phyloP scores from a whole-genome alignment of 108 stramenopile genomes.

The Stephanodiscus triporus region DNA sequence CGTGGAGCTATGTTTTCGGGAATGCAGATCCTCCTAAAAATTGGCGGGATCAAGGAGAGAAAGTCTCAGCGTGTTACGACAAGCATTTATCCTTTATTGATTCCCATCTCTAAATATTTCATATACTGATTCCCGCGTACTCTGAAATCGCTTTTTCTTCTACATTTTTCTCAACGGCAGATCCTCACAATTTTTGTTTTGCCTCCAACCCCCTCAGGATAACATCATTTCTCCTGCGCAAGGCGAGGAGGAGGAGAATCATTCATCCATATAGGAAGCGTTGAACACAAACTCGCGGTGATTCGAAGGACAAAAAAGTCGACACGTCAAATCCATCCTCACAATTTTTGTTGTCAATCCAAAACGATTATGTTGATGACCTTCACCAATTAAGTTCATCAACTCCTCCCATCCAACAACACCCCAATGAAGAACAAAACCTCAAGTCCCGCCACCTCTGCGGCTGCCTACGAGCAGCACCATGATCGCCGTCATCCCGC shows the following conservation, averaged over 20 bases:
- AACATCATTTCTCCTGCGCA: too few relatives aligned
- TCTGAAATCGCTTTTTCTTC: background rate
- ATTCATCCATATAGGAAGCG: too few relatives aligned
- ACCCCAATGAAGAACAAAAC: background rate
- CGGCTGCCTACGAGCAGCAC: background rate
- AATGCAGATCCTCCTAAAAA: too few relatives aligned
- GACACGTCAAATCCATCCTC: background rate
- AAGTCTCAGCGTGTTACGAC: too few relatives aligned
- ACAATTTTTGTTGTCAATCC: slow-evolving; percentile 5
- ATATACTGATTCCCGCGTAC: background rate
- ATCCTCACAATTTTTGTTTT: background rate
- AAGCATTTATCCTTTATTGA: background rate
- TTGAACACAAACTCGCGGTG: background rate
- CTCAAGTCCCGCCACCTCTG: background rate
- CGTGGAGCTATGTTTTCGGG: too few relatives aligned
- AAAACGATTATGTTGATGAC: background rate
- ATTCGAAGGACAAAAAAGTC: slow-evolving; percentile 15
- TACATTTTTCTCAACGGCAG: background rate
- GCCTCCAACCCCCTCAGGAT: background rate
- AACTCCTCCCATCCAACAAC: background rate
- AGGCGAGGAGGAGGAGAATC: too few relatives aligned
- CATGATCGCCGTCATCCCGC: background rate
- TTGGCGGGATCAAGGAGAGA: too few relatives aligned
- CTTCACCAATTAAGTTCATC: slow-evolving; percentile 9
- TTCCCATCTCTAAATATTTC: background rate